These are phyloP conservation scores for Caulochytrium protostelioides DNA, from an alignment of 371 early-diverging fungal species.

Conservation along the genomic window DNA sequence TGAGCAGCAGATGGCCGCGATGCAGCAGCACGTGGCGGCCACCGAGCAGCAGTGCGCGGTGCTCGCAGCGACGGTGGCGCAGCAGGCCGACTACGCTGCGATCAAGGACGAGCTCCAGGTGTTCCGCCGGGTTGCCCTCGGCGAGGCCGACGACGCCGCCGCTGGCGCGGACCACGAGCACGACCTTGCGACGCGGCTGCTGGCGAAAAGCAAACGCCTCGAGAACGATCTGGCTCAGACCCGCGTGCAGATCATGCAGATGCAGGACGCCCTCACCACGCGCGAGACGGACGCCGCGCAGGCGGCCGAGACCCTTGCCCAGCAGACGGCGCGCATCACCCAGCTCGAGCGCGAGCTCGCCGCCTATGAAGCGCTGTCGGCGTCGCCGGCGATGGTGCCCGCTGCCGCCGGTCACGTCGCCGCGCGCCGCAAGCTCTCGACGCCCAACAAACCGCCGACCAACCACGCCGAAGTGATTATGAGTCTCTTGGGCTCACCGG, in stretches of 20 bases:
- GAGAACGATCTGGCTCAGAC: conserved; percentile 1
- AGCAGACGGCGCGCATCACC: too few species aligned
- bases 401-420: too few species aligned
- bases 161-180: too few species aligned
- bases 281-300: not conserved
- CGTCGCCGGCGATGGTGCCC: too few species aligned
- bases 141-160: conserved; percentile 1
- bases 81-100: conserved; percentile 47
- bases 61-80: conserved; percentile 8
- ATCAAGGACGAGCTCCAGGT: conserved; percentile 65
- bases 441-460: too few species aligned
- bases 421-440: too few species aligned
- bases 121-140: conserved; percentile 38
- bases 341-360: too few species aligned
- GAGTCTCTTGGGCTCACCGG: conserved; percentile 8
- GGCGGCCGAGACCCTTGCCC: too few species aligned
- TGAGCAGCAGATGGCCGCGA: too few species aligned
- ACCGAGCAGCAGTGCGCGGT: conserved; percentile 26
- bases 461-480: too few species aligned
- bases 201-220: conserved; percentile 2
- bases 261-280: not conserved
- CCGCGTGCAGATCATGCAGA: not conserved
- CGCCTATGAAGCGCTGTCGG: too few species aligned
- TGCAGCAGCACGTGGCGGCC: conserved; percentile 18
- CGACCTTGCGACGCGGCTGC: not conserved